Conservation (phyloP, 83 land plant genomes). For the Picea engelmannii region DNA sequence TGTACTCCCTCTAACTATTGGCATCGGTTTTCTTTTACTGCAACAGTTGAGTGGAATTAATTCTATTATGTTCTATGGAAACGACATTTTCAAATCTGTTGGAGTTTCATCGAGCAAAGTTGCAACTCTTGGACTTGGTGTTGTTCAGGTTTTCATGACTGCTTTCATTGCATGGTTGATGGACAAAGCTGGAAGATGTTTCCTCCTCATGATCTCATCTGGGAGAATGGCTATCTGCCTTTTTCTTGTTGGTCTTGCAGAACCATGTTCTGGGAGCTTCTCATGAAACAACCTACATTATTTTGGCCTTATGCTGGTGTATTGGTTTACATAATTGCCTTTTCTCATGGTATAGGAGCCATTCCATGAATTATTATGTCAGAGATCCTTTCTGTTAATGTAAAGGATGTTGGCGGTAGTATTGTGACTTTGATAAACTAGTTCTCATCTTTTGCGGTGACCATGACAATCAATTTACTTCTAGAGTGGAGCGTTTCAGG, state of each 20-base stretch:
- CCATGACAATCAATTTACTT: conserved; percentile 81
- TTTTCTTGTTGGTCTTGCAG: conserved; percentile 78
- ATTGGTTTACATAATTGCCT: too few relatives aligned
- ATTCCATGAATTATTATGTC: conserved; percentile 99
- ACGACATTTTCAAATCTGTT: too few relatives aligned
- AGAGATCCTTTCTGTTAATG: conserved; percentile 67
- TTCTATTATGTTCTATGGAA: too few relatives aligned
- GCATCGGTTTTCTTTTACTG: too few relatives aligned
- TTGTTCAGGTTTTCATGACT: conserved; percentile 85
- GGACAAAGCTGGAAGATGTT: conserved; percentile 91
- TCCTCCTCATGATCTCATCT: conserved; percentile 81
- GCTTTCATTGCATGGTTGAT: conserved; percentile 76
- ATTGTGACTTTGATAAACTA: conserved; percentile 43
- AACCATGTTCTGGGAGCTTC: conserved; percentile 29
- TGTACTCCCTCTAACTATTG: too few relatives aligned
- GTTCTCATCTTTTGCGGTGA: conserved; percentile 33
- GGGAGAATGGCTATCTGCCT: conserved; percentile 77
- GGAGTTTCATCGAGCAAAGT: conserved; percentile 66
- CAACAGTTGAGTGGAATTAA: too few relatives aligned
- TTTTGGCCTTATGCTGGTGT: too few relatives aligned
- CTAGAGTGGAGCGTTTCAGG: conserved; percentile 82
- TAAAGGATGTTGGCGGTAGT: conserved; percentile 56
- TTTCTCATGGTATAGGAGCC: conserved; percentile 88
- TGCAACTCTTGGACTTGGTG: conserved; percentile 75
- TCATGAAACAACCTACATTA: conserved; percentile 38